Evolutionary conservation across 78 protist species (phyloP).

Genomic region (Polysphondylium violaceum): DNA sequence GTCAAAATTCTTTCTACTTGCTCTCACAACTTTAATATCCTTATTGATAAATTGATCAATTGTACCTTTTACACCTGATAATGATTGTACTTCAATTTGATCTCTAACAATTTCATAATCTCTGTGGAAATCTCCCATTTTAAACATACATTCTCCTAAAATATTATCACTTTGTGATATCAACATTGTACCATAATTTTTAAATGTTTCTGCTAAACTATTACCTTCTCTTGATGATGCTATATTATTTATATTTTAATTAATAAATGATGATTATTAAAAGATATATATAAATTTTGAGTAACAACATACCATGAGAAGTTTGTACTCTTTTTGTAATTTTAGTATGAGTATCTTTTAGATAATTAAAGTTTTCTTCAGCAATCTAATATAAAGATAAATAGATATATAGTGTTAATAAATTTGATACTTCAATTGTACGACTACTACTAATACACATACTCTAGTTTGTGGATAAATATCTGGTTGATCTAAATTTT

Average conservation of each 20-base stretch:
- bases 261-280: neutral
- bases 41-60: slow-evolving; percentile 63
- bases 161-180: slow-evolving; percentile 68
- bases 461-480: slow-evolving; percentile 68
- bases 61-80: slow-evolving; percentile 48
- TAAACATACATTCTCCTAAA: slow-evolving; percentile 72
- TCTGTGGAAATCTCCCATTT: slow-evolving; percentile 68
- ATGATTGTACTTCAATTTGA: slow-evolving; percentile 29
- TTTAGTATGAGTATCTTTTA: slow-evolving; percentile 61
- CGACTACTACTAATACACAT: neutral
- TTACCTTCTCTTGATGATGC: slow-evolving; percentile 67
- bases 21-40: slow-evolving; percentile 52
- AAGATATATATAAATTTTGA: neutral
- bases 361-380: slow-evolving; percentile 69
- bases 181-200: slow-evolving; percentile 79
- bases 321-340: slow-evolving; percentile 65
- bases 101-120: slow-evolving; percentile 60
- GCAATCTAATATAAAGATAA: slow-evolving; percentile 43
- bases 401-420: neutral
- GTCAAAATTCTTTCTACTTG: slow-evolving; percentile 52
- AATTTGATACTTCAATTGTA: neutral
- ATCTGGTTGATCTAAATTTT: slow-evolving; percentile 37
- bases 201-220: slow-evolving; percentile 78
- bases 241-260: neutral
- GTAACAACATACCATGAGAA: neutral